Evolutionary conservation across 805 yeast species (phyloP).

Genomic region (Zygoascus biomembranicola): DNA sequence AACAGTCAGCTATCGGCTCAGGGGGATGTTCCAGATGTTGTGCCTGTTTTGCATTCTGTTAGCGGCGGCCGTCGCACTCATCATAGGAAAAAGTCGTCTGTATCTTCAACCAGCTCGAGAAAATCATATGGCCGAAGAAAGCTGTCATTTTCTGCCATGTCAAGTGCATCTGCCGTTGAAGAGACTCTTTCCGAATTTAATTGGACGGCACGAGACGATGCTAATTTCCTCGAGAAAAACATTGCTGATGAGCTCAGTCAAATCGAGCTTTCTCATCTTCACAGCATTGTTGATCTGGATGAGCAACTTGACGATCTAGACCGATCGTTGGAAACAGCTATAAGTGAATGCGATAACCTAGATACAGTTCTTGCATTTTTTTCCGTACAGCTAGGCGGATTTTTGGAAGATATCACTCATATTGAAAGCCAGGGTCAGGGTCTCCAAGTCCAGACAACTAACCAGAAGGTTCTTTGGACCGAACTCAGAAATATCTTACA

Average conservation of each 20-base stretch:
- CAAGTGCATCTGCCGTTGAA: slow-evolving; percentile 33
- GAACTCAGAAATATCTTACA: slow-evolving; percentile 61
- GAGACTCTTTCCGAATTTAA: slow-evolving; percentile 70
- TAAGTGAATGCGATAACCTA: slow-evolving; percentile 46
- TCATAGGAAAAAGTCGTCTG: slow-evolving; percentile 9
- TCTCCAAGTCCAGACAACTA: slow-evolving; percentile 72
- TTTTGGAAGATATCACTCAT: slow-evolving; percentile 58
- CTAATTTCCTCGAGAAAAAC: slow-evolving; percentile 48
- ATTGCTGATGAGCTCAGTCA: slow-evolving; percentile 51
- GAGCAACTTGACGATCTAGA: slow-evolving; percentile 36
- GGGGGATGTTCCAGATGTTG: background rate
- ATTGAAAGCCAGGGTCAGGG: slow-evolving; percentile 75
- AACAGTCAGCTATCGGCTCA: background rate
- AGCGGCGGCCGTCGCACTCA: background rate
- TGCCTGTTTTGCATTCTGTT: background rate
- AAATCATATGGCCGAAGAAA: slow-evolving; percentile 6
- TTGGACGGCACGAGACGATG: slow-evolving; percentile 65
- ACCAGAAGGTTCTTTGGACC: slow-evolving; percentile 65
- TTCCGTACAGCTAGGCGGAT: slow-evolving; percentile 52
- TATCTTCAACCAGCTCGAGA: slow-evolving; percentile 8
- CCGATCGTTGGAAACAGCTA: slow-evolving; percentile 36
- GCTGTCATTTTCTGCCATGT: slow-evolving; percentile 12
- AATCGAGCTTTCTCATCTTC: slow-evolving; percentile 55
- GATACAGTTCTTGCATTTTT: slow-evolving; percentile 48
- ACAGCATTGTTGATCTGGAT: slow-evolving; percentile 44